Evolutionary conservation across 257 asterid genomes (phyloP), one percentile per base, ranked within the genome.

Genomic region (Solanum sejunctum): DNA sequence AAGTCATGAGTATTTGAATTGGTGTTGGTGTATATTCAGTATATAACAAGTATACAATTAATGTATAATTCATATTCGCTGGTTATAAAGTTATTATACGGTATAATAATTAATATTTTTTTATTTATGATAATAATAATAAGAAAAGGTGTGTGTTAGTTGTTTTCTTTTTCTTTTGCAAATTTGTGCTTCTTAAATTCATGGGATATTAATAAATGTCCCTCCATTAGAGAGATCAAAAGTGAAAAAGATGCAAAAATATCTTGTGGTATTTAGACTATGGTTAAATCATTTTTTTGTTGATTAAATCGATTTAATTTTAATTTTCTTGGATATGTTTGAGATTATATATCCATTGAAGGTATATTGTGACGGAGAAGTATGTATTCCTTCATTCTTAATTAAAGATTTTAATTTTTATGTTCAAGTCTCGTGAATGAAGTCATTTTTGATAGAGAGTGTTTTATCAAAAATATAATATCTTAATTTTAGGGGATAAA

Each of bases 1-100:
- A 3, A 3, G 1, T 0, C 21, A 0, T 32, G 32, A 0, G 0
- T 28, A 15, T 6, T 66, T 15, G 5, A 66, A 0, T 60, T 12
- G 32, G n/a, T 21, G 10, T 21, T 60, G 15, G 41, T 26, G 73
- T 66, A 66, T 66, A 6, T 36, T 1, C 7, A 17, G 0, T 36
- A 36, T 63, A 23, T 67, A 32, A 4, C 41, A 66, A 28, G 3
- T 23, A 6, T 23, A 11, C 0, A 1, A 23, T 12, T 0, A 57
- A 4, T 56, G 12, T 60, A n/a, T 60, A 60, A 1, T n/a, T 0
- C 17, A 61, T 61, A 13, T 26, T 0, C 1, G 2, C 2, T 58
- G 6, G 7, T 56, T 16, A 55, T 15, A 55, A 7, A 52, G 12
- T 47, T 0, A 47, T 47, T 57, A 12, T 52, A 52, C 12, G 8